phyloP scores from a whole-genome alignment of 768 basidiomycete species.

The Fistulinella prunicolor region DNA sequence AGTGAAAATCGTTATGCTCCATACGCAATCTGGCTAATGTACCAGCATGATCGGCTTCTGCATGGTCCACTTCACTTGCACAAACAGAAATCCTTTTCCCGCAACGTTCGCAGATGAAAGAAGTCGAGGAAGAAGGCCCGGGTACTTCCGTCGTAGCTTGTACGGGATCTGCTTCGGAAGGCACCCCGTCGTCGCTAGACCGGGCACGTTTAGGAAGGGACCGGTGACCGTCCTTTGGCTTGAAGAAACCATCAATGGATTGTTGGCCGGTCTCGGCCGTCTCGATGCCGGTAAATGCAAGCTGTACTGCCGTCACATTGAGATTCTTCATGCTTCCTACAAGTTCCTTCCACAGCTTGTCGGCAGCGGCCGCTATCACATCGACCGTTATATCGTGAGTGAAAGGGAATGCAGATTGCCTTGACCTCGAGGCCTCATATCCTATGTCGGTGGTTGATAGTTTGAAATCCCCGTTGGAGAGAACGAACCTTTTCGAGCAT shows the following conservation, averaged over 20 bases:
- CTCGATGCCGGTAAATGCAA: conserved; percentile 80
- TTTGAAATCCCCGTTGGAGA: neutral
- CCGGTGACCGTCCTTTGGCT: conserved; percentile 26
- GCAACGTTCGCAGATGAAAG: conserved; percentile 61
- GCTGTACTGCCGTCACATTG: conserved; percentile 68
- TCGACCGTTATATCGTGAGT: conserved; percentile 71
- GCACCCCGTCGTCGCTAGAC: conserved; percentile 24
- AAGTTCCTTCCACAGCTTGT: conserved; percentile 85
- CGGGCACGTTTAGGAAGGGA: conserved; percentile 39
- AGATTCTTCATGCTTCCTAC: conserved; percentile 54
- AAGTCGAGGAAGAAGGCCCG: conserved; percentile 18
- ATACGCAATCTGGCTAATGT: conserved; percentile 44
- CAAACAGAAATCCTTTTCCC: conserved; percentile 42
- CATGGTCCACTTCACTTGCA: conserved; percentile 13
- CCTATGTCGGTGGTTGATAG: conserved; percentile 40
- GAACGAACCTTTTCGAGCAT: conserved; percentile 62
- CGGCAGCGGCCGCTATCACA: conserved; percentile 67
- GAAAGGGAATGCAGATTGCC: conserved; percentile 88
- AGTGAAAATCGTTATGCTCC: conserved; percentile 90
- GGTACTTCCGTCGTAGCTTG: neutral
- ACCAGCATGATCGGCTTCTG: conserved; percentile 28
- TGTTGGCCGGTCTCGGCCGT: conserved; percentile 74
- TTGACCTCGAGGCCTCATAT: conserved; percentile 65
- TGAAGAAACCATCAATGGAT: conserved; percentile 86
- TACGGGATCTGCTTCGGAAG: neutral